Evolutionary conservation across 805 yeast genomes (phyloP).

Genomic region (Pichia californica): DNA sequence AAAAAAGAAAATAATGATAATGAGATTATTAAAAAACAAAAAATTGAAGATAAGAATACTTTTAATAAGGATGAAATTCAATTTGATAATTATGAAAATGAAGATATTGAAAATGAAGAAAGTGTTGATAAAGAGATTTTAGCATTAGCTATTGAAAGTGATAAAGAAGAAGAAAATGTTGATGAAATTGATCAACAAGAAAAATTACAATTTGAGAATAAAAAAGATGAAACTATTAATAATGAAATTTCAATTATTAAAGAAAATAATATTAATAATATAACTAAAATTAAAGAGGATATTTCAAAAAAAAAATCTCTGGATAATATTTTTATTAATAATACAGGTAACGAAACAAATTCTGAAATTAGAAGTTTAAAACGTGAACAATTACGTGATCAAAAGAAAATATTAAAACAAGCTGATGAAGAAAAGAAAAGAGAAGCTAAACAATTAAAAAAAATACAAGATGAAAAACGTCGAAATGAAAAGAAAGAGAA

Average conservation of each 20-base stretch:
- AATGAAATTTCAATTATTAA: no score
- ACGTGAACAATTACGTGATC: slow-evolving; percentile 2
- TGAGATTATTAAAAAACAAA: background rate
- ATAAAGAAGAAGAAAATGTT: background rate
- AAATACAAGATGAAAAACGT: slow-evolving; percentile 10
- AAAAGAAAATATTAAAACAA: slow-evolving; percentile 1
- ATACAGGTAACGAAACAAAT: no score
- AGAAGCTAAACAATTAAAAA: slow-evolving; percentile 2
- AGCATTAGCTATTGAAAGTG: slow-evolving; percentile 2
- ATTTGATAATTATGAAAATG: no score
- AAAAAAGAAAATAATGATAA: background rate
- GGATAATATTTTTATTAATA: no score
- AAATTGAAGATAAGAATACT: background rate
- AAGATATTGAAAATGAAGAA: background rate
- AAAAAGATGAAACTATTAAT: background rate
- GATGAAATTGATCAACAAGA: background rate
- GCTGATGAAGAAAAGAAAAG: slow-evolving; percentile 11
- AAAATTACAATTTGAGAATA: background rate
- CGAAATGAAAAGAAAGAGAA: slow-evolving; percentile 9
- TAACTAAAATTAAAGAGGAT: no score
- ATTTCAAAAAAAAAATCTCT: no score
- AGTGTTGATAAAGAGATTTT: slow-evolving; percentile 1
- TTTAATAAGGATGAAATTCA: no score
- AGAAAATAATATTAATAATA: no score
- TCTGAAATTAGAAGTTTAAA: slow-evolving; percentile 11